phyloP scores from a whole-genome alignment of 208 protist species.

The Balamuthia mandrillaris region DNA sequence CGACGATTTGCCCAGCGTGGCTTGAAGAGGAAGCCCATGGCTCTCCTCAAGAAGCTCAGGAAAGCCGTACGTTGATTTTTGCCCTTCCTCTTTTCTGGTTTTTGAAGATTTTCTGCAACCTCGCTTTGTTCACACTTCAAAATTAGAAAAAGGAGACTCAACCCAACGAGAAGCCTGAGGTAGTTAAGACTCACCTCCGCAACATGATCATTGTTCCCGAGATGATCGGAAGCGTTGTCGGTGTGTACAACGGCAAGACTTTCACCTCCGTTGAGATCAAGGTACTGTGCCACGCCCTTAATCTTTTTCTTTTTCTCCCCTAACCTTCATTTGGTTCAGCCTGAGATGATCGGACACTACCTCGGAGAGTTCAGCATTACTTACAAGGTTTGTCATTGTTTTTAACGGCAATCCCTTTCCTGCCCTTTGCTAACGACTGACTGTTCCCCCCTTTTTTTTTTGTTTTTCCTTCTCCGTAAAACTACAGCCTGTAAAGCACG shows the following conservation, averaged over 20 bases:
- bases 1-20: slow-evolving; percentile 88
- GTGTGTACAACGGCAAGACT: slow-evolving; percentile 99
- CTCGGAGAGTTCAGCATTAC: slow-evolving; percentile 99
- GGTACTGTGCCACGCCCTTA: slow-evolving; percentile 41
- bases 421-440: no score
- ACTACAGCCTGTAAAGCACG: slow-evolving; percentile 98
- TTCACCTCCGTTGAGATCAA: slow-evolving; percentile 99
- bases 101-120: neutral
- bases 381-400: no score
- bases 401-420: no score
- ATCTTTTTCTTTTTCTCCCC: slow-evolving; percentile 35
- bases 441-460: no score
- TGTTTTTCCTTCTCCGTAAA: no score
- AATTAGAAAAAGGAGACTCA: slow-evolving; percentile 89
- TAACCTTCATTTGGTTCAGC: slow-evolving; percentile 66
- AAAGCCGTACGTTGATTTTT: slow-evolving; percentile 74
- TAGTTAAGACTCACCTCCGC: slow-evolving; percentile 98
- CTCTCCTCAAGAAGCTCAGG: slow-evolving; percentile 94
- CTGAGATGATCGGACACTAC: slow-evolving; percentile 99
- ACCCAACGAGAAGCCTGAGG: slow-evolving; percentile 94
- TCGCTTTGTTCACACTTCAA: slow-evolving; percentile 14
- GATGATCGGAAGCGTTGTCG: slow-evolving; percentile 98
- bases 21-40: slow-evolving; percentile 83
- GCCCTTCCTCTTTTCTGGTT: neutral
- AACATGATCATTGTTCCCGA: slow-evolving; percentile 99